These are phyloP conservation scores for Bipolaris bicolor DNA, from an alignment of 2,329 filamentous ascomycete genomes.

Conservation along the genomic window DNA sequence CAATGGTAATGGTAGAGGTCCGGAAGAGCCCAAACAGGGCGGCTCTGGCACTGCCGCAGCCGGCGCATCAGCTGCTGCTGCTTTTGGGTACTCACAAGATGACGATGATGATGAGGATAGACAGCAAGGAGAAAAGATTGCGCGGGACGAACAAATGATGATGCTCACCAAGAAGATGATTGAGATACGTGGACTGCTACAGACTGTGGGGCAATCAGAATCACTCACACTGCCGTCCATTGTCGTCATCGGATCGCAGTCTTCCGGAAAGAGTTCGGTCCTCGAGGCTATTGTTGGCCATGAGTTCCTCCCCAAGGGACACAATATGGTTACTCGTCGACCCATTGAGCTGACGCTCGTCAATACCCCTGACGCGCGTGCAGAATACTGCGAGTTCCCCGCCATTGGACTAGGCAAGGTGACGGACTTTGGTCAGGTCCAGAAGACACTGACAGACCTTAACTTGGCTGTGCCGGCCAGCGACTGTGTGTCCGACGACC, in stretches of 20 bases:
- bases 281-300: slow-evolving; percentile 96
- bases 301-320: slow-evolving; percentile 96
- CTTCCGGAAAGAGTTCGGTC: slow-evolving; percentile 96
- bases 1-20: slow-evolving; percentile 49
- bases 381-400: slow-evolving; percentile 96
- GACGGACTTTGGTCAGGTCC: slow-evolving; percentile 89
- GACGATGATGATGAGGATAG: slow-evolving; percentile 72
- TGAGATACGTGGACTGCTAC: slow-evolving; percentile 90
- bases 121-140: slow-evolving; percentile 67
- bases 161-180: slow-evolving; percentile 99
- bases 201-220: slow-evolving; percentile 89
- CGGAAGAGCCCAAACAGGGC: slow-evolving; percentile 61
- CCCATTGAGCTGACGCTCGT: slow-evolving; percentile 96
- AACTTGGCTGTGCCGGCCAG: slow-evolving; percentile 90
- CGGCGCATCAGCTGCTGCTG: slow-evolving; percentile 74
- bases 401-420: slow-evolving; percentile 88
- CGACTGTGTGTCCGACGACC: slow-evolving; percentile 94
- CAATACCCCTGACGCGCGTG: slow-evolving; percentile 85
- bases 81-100: slow-evolving; percentile 76
- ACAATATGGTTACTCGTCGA: slow-evolving; percentile 95
- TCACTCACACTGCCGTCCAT: slow-evolving; percentile 91
- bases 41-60: slow-evolving; percentile 63
- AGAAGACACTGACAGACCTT: slow-evolving; percentile 90
- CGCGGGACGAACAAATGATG: slow-evolving; percentile 99
- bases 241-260: slow-evolving; percentile 98